Percentiles rank a stretch among this genome's conserved stretches.
Evolutionary conservation across 805 yeast species (phyloP).

Genomic region (Babjeviella inositovora): DNA sequence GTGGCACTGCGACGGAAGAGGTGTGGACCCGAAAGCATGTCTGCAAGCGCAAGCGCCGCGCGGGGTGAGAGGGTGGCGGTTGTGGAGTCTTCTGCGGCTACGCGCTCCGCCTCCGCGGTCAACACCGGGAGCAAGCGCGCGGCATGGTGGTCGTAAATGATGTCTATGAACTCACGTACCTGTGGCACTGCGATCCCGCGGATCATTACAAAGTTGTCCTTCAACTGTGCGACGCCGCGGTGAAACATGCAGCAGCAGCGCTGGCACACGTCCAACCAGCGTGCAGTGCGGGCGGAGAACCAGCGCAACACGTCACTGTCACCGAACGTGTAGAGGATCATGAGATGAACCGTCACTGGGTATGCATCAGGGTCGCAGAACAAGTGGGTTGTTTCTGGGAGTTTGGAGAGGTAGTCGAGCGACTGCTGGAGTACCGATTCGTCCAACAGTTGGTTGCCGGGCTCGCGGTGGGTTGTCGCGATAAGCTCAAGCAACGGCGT

Average conservation of each 20-base stretch:
- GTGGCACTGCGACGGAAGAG: too few species aligned
- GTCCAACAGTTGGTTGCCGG: slow-evolving; percentile 14
- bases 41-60: background rate
- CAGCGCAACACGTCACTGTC: slow-evolving; percentile 25
- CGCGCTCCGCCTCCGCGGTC: background rate
- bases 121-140: slow-evolving; percentile 4
- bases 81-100: background rate
- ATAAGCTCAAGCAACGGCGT: slow-evolving; percentile 4
- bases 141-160: slow-evolving; percentile 20
- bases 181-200: slow-evolving; percentile 21
- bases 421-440: slow-evolving; percentile 20
- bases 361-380: slow-evolving; percentile 37
- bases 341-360: slow-evolving; percentile 32
- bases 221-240: slow-evolving; percentile 29
- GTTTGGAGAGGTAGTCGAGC: slow-evolving; percentile 13
- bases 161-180: slow-evolving; percentile 13
- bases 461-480: slow-evolving; percentile 12
- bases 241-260: slow-evolving; percentile 39
- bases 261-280: slow-evolving; percentile 28
- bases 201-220: slow-evolving; percentile 31
- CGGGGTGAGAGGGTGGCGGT: background rate
- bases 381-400: slow-evolving; percentile 20
- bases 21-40: too few species aligned
- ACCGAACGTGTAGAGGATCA: slow-evolving; percentile 47
- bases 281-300: slow-evolving; percentile 19